phyloP scores from a whole-genome alignment of 768 basidiomycete species.

The Suillus alpinus region DNA sequence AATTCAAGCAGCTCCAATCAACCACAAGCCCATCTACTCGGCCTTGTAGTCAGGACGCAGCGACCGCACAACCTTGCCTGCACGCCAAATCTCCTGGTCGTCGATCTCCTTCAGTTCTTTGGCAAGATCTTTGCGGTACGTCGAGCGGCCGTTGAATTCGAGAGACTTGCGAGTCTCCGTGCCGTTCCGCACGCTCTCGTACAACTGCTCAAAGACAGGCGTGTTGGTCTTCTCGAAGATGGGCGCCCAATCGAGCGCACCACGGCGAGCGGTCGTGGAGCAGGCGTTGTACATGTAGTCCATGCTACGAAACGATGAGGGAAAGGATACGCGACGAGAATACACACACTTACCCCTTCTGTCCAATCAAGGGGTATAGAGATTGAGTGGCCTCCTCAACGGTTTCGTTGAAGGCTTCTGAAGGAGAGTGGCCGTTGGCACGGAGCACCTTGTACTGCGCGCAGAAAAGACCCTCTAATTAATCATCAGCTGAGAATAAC shows the following conservation, averaged over 20 bases:
- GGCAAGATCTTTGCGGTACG: constrained; percentile 91
- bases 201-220: constrained; percentile 93
- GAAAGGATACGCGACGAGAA: neutral
- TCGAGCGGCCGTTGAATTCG: constrained; percentile 90
- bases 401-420: constrained; percentile 99
- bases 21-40: constrained; percentile 33
- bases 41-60: constrained; percentile 84
- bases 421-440: constrained; percentile 93
- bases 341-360: constrained; percentile 67
- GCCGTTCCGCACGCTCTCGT: constrained; percentile 91
- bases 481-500: constrained; percentile 5
- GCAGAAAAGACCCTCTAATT: constrained; percentile 91
- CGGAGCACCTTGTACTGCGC: constrained; percentile 98
- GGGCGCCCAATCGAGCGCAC: constrained; percentile 99
- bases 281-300: constrained; percentile 99
- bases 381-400: constrained; percentile 99
- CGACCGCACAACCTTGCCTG: constrained; percentile 90
- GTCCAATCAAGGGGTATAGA: constrained; percentile 93
- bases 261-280: constrained; percentile 98
- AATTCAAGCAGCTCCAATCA: neutral
- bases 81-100: constrained; percentile 98
- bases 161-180: constrained; percentile 96
- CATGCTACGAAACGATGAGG: constrained; percentile 54
- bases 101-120: constrained; percentile 93
- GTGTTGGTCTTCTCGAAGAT: constrained; percentile 92